phyloP scores from a whole-genome alignment of 1,284 basidiomycete genomes.

The Phylloboletellus chloephorus region DNA sequence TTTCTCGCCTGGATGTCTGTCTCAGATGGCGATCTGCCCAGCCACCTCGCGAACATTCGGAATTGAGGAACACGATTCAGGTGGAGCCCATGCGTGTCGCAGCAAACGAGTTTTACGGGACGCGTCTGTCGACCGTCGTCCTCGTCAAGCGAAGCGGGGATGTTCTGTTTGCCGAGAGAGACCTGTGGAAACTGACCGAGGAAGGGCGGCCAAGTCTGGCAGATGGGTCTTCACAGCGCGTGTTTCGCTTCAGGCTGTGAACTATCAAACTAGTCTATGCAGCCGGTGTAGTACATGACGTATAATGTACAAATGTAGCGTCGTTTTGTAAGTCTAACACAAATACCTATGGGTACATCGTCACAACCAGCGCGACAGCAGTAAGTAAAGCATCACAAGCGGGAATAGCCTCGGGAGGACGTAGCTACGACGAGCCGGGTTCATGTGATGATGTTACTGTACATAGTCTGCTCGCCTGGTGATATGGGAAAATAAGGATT shows the following conservation, averaged over 20 bases:
- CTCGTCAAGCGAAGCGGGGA: constrained; percentile 57
- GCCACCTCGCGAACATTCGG: constrained; percentile 43
- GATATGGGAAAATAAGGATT: constrained; percentile 65
- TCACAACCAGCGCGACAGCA: constrained; percentile 32
- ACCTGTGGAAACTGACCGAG: constrained; percentile 51
- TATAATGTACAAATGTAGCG: constrained; percentile 29
- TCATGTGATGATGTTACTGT: constrained; percentile 51
- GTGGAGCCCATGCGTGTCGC: constrained; percentile 43
- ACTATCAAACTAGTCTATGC: constrained; percentile 20
- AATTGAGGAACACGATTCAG: constrained; percentile 57
- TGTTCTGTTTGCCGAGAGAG: constrained; percentile 65
- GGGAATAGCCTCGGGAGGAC: constrained; percentile 5
- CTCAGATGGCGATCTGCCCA: constrained; percentile 45
- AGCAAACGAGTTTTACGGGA: constrained; percentile 47
- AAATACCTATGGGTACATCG: constrained; percentile 27
- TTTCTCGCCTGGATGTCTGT: constrained; percentile 4
- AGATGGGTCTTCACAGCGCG: constrained; percentile 43
- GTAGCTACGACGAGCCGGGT: background rate
- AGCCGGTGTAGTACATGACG: constrained; percentile 27
- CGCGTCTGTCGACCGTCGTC: constrained; percentile 68
- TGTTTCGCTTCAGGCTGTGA: constrained; percentile 43
- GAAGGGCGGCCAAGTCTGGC: constrained; percentile 36
- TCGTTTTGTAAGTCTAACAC: constrained; percentile 29
- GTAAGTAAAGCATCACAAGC: constrained; percentile 26
- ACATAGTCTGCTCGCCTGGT: constrained; percentile 43